Evolutionary conservation across 805 yeast species (phyloP).

Genomic region (Tetrapisispora nanseiensis): DNA sequence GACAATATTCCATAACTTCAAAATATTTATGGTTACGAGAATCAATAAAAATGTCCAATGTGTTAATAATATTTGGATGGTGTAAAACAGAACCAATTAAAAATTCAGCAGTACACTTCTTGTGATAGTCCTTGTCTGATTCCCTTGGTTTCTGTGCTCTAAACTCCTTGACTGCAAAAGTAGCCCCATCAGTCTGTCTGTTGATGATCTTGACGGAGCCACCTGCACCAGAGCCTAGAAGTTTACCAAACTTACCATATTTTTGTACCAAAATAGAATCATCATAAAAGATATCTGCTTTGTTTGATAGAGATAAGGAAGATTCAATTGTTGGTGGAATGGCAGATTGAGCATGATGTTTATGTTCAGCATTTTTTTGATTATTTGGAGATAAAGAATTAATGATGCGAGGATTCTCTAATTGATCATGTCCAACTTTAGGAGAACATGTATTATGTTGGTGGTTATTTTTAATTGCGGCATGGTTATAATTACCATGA

Average conservation of each 20-base stretch:
- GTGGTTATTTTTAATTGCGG: not conserved
- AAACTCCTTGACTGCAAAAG: slow-evolving; percentile 78
- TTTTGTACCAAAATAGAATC: slow-evolving; percentile 45
- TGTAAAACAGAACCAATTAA: slow-evolving; percentile 73
- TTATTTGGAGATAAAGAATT: slow-evolving; percentile 1
- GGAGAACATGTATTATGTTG: not conserved
- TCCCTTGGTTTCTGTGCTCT: slow-evolving; percentile 61
- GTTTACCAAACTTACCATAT: slow-evolving; percentile 64
- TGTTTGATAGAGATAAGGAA: slow-evolving; percentile 22
- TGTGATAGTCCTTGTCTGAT: slow-evolving; percentile 62
- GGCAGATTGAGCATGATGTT: slow-evolving; percentile 24
- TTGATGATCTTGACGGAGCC: slow-evolving; percentile 69
- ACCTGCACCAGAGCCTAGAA: slow-evolving; percentile 78
- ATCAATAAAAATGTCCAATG: slow-evolving; percentile 50
- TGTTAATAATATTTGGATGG: slow-evolving; percentile 72
- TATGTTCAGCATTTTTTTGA: slow-evolving; percentile 1
- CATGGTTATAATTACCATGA: not conserved
- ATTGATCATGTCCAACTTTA: not conserved
- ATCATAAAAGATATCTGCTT: slow-evolving; percentile 33
- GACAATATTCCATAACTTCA: slow-evolving; percentile 81
- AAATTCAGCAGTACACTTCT: slow-evolving; percentile 76
- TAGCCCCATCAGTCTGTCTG: slow-evolving; percentile 55
- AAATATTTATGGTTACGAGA: slow-evolving; percentile 58
- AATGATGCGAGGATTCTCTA: not conserved
- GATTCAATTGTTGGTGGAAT: slow-evolving; percentile 27